phyloP scores from a whole-genome alignment of 2,329 filamentous ascomycete species.

The Aspergillus felis region DNA sequence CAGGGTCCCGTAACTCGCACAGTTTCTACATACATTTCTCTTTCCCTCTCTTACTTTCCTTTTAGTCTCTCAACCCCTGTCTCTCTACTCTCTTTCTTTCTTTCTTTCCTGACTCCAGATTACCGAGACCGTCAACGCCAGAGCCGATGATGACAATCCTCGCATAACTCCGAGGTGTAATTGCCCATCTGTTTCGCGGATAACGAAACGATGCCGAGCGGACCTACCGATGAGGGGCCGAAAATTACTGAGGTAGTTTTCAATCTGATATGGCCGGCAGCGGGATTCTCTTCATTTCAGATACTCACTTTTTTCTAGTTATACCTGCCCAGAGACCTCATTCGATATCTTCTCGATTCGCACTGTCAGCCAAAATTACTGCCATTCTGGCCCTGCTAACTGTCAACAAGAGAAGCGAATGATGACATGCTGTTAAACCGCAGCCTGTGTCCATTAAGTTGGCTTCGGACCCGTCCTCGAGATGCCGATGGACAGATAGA shows the following conservation, averaged over 20 bases:
- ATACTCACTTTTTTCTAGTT: neutral
- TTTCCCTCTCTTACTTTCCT: neutral
- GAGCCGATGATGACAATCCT: slow-evolving; percentile 28
- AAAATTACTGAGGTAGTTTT: slow-evolving; percentile 38
- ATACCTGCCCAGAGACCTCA: neutral
- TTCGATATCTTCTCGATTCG: neutral
- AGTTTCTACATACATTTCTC: neutral
- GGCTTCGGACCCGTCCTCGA: neutral
- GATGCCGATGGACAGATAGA: neutral
- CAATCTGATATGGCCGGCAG: slow-evolving; percentile 34
- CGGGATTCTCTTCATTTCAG: neutral
- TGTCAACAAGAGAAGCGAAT: neutral
- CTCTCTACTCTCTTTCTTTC: neutral
- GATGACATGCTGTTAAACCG: neutral
- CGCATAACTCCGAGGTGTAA: slow-evolving; percentile 26
- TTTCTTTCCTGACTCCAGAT: neutral
- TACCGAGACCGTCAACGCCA: neutral
- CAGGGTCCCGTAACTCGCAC: neutral
- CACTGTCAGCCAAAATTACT: neutral
- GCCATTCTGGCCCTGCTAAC: neutral
- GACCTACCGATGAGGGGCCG: slow-evolving; percentile 37
- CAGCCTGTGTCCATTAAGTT: neutral
- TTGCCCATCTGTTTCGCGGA: slow-evolving; percentile 29
- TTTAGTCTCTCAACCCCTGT: neutral
- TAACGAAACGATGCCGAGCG: slow-evolving; percentile 33